phyloP scores from a whole-genome alignment of 148 eudicot genomes.

The Polygonum aviculare region DNA sequence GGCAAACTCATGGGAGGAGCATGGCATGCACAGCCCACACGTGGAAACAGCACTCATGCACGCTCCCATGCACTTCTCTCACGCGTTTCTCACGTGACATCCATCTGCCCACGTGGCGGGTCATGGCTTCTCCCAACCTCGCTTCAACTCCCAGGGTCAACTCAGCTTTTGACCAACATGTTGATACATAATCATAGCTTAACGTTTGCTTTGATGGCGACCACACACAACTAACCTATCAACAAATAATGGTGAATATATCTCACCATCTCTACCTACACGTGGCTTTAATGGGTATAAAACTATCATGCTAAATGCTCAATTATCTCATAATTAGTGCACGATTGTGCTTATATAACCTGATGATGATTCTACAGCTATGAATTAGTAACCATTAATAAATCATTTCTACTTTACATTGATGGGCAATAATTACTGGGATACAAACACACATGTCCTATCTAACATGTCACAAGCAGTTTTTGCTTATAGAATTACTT shows the following conservation, averaged over 20 bases:
- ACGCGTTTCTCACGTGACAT: constrained; percentile 20
- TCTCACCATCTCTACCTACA: background rate
- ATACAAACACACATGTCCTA: no score
- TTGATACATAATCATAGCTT: background rate
- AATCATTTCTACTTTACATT: no score
- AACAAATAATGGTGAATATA: background rate
- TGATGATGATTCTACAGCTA: no score
- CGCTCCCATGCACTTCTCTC: constrained; percentile 22
- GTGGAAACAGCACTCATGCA: constrained; percentile 28
- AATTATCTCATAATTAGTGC: no score
- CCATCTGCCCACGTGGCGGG: background rate
- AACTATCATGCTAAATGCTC: no score
- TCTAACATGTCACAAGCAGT: no score
- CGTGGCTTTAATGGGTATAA: background rate
- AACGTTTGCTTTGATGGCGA: background rate
- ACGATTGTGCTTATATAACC: no score
- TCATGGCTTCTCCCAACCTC: background rate
- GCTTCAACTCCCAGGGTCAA: background rate
- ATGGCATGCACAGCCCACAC: constrained; percentile 19
- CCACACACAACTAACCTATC: background rate
- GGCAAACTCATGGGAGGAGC: constrained; percentile 18
- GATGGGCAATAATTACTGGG: no score
- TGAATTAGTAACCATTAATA: no score
- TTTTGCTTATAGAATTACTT: no score
- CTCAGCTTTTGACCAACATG: background rate